Percentiles rank a stretch among this genome's conserved stretches.
phyloP scores from a whole-genome alignment of 352 stramenopile species.

The Paralagenidium karlingii region DNA sequence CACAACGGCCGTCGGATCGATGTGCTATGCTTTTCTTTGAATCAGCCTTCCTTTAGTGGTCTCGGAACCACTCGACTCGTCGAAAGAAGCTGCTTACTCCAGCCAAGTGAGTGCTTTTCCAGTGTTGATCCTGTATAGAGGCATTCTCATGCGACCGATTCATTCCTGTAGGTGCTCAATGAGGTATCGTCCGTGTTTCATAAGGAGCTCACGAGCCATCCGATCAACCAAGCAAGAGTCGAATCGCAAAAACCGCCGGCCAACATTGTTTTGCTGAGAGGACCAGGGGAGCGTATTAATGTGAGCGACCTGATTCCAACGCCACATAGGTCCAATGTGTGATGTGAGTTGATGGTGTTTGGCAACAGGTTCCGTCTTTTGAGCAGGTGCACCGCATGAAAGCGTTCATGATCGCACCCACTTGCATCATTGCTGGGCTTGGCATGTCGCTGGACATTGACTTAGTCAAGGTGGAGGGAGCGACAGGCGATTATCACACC shows the following conservation, averaged over 20 bases:
- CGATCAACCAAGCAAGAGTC: slow-evolving; percentile 60
- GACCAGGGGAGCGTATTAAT: slow-evolving; percentile 74
- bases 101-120: slow-evolving; percentile 18
- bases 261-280: slow-evolving; percentile 78
- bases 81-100: slow-evolving; percentile 58
- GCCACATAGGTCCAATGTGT: neutral
- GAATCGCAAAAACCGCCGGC: slow-evolving; percentile 39
- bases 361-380: no score
- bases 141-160: neutral
- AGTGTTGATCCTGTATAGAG: slow-evolving; percentile 1
- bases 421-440: slow-evolving; percentile 79
- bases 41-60: slow-evolving; percentile 43
- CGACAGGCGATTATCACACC: slow-evolving; percentile 78
- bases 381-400: slow-evolving; percentile 67
- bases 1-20: neutral
- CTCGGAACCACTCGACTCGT: slow-evolving; percentile 47
- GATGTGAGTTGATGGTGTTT: neutral
- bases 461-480: slow-evolving; percentile 46
- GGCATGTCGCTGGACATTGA: slow-evolving; percentile 80
- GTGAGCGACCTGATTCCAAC: slow-evolving; percentile 19
- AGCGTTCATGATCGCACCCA: slow-evolving; percentile 82
- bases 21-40: neutral
- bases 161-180: slow-evolving; percentile 41
- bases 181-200: slow-evolving; percentile 60
- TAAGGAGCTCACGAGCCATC: slow-evolving; percentile 39